phyloP scores from a whole-genome alignment of 805 yeast species.

The Metschnikowia cubensis region DNA sequence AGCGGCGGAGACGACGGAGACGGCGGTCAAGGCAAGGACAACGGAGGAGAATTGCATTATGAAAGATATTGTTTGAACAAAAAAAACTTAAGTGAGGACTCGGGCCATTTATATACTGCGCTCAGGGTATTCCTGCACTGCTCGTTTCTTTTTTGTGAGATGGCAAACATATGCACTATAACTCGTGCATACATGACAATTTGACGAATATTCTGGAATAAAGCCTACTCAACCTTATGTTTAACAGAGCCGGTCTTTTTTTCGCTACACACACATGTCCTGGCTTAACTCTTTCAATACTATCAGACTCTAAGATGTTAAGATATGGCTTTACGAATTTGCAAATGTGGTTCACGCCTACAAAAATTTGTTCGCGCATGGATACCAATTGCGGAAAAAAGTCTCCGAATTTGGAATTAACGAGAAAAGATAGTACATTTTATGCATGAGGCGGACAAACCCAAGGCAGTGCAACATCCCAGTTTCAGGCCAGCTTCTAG shows the following conservation, averaged over 20 bases:
- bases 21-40: conserved; percentile 37
- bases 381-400: conserved; percentile 1
- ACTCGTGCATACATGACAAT: not conserved
- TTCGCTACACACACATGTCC: not conserved
- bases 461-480: not conserved
- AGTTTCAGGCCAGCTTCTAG: not conserved
- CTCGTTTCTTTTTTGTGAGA: conserved; percentile 5
- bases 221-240: not conserved
- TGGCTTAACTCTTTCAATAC: not conserved
- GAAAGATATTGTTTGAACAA: not conserved
- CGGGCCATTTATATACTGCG: conserved; percentile 10
- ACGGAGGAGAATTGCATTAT: conserved; percentile 40
- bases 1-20: conserved; percentile 35
- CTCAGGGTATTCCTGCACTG: conserved; percentile 8
- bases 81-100: not conserved
- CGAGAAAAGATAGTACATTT: not conserved
- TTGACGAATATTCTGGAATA: not conserved
- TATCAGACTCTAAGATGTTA: not conserved
- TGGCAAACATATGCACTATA: conserved; percentile 1
- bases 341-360: not conserved
- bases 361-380: not conserved
- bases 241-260: not conserved
- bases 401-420: not conserved
- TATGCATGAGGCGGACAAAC: not conserved
- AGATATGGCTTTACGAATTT: not conserved